Conservation (phyloP, 371 early-diverging fungal species). For the Chytridiales sp. region DNA sequence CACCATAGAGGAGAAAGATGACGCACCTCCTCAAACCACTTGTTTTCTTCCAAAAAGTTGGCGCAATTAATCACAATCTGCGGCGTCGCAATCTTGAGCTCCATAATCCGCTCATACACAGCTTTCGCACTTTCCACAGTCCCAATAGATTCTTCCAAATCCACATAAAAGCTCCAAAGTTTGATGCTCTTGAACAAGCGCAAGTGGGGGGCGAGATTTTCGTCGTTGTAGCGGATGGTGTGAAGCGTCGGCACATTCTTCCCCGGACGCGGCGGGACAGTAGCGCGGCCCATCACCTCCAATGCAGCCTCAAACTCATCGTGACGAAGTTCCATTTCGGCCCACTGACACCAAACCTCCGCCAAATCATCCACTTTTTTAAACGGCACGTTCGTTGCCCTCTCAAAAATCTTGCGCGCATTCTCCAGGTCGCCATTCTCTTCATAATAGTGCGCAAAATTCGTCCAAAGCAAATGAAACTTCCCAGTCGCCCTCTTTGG, state of each 20-base stretch:
- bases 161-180: constrained; percentile 93
- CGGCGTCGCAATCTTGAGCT: constrained; percentile 91
- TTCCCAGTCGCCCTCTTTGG: constrained; percentile 80
- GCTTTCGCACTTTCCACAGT: constrained; percentile 78
- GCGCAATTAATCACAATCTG: constrained; percentile 94
- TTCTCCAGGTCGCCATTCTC: constrained; percentile 55
- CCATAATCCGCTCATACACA: constrained; percentile 90
- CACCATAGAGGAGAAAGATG: constrained; percentile 1
- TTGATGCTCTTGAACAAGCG: constrained; percentile 88
- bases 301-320: constrained; percentile 68
- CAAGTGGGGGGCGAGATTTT: constrained; percentile 69
- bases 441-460: constrained; percentile 84
- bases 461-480: constrained; percentile 78
- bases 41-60: constrained; percentile 81
- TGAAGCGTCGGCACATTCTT: constrained; percentile 40
- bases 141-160: constrained; percentile 91
- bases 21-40: constrained; percentile 83
- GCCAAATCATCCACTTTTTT: constrained; percentile 83
- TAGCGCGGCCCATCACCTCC: constrained; percentile 76
- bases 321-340: constrained; percentile 85
- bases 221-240: constrained; percentile 56
- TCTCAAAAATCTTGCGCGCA: constrained; percentile 81
- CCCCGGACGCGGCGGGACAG: constrained; percentile 57
- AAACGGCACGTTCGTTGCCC: constrained; percentile 78
- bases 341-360: constrained; percentile 90